Base-by-base conservation (phyloP, 2,329 filamentous ascomycete species). In the Thielaviopsis cerberus region DNA sequence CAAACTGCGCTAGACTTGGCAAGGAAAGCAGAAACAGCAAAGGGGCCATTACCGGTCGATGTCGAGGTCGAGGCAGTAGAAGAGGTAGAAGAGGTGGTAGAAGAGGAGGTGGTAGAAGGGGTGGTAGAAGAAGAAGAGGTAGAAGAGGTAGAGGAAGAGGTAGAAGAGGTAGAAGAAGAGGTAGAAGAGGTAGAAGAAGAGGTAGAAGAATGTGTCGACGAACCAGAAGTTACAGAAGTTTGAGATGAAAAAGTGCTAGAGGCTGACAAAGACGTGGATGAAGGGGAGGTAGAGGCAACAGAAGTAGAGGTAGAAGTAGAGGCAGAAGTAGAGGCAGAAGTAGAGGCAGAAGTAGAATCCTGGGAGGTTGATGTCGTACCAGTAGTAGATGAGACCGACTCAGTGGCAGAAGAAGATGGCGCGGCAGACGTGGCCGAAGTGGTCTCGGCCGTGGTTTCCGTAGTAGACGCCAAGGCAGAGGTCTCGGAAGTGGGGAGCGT, bases 191-290 rank as follows among this genome's bases (percentile, higher is more conserved):
- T 48, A 48, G 41, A 34, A 59, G 58, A 48, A 24, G 64, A 62
- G 17, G 61, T 56, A 55, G 62, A 61, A 41, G 63, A 58, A n/a
- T 59, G 48, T 8, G 57, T 55, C 45, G 61, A 61, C 55, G 63
- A 63, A 54, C 63, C 63, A 57, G 62, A 61, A 56, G 61, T 60
- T 37, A 62, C 60, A 61, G 63, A 61, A 62, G 64, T 61, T 61
- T 52, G 65, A 61, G 66, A 64, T 60, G 66, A 65, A 61, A 64
- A 66, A 59, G 67, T 64, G 48, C 64, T 63, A 59, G 68, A 63
- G 58, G 69, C 67, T 53, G 60, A 59, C 41, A 63, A 56, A 60
- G 58, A 52, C 53, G 61, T n/a, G 17, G 51, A 34, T 37, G 58
- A 57, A 3, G 20, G 53, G 52, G 53, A 22, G 55, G 57, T 58